Evolutionary conservation across 257 asterid species (phyloP), one percentile per base, ranked within the genome.

Genomic region (Penstemon newberryi): DNA sequence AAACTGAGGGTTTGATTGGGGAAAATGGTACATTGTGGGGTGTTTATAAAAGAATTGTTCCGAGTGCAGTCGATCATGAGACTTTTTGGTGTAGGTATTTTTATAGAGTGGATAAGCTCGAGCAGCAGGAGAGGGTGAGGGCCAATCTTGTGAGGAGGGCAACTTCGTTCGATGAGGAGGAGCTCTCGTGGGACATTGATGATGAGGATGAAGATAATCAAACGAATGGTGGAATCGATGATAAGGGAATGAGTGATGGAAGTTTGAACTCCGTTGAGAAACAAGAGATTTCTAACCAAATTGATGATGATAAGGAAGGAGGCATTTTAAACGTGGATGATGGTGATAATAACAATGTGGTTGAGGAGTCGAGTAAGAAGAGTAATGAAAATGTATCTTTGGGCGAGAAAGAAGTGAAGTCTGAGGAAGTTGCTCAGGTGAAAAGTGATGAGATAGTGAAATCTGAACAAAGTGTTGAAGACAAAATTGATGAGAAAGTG

Each of bases 181-280:
- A 87, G 71, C 82, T 87, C 56, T 80, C 95, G 5, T 92, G 96
- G 98, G 98, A 92, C 66, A 85, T 92, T 1, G 97, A 92, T 25
- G 96, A 88, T 38, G 88, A 86, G 3, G 62, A 73, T 0, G 67
- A 66, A 47, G 77, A 75, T 12, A 78, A 47, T 25, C 49, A 61
- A 43, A 61, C 39, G 46, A 13, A 25, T 45, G 71, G 73, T 52
- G 60, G 38, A 42, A 74, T 15, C 5, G 73, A 37, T 6, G 60
- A 63, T 57, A 64, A 72, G 68, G 79, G 37, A 9, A 43, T 4
- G 7, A 67, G 54, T 73, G 77, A 15, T 65, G 65, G 45, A 56
- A 75, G 42, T 58, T 49, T 56, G 43, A 60, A 79, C 47, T 15
- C 18, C 12, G 63, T 33, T 70, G 67, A 47, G 50, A 72, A 79